Evolutionary conservation across 768 basidiomycete species (phyloP).

Genomic region (Kwoniella botswanensis): DNA sequence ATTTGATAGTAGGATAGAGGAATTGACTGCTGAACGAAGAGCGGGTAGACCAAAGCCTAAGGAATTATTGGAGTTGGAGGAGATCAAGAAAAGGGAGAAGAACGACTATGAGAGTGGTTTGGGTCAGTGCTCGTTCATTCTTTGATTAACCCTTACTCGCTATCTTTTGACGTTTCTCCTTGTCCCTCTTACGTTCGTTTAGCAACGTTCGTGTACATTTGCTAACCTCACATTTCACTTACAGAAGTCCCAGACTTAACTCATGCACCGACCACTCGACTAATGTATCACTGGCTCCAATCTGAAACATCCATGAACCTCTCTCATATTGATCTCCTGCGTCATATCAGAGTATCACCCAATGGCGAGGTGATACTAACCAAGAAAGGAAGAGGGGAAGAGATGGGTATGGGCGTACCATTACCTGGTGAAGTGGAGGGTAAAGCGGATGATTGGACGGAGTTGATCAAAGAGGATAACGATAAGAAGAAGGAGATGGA

Average conservation of each 20-base stretch:
- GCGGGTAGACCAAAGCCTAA: constrained; percentile 55
- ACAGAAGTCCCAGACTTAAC: constrained; percentile 57
- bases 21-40: constrained; percentile 47
- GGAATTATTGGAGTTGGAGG: constrained; percentile 53
- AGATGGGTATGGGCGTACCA: constrained; percentile 20
- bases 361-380: constrained; percentile 30
- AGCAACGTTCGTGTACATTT: too few species aligned
- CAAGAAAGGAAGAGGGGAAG: constrained; percentile 15
- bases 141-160: too few species aligned
- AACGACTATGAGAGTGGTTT: constrained; percentile 56
- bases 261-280: constrained; percentile 46
- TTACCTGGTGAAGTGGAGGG: constrained; percentile 12
- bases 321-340: constrained; percentile 49
- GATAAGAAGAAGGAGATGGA: constrained; percentile 15
- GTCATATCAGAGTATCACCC: constrained; percentile 39
- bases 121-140: constrained; percentile 34
- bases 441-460: constrained; percentile 44
- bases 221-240: too few species aligned
- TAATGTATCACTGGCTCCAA: constrained; percentile 51
- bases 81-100: constrained; percentile 45
- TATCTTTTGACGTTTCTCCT: too few species aligned
- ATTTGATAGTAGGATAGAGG: constrained; percentile 47
- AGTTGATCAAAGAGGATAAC: constrained; percentile 10
- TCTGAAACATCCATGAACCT: constrained; percentile 38
- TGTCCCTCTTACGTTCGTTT: too few species aligned